Evolutionary conservation across 345 rosid species (phyloP).

Genomic region (Lumnitzera littorea): DNA sequence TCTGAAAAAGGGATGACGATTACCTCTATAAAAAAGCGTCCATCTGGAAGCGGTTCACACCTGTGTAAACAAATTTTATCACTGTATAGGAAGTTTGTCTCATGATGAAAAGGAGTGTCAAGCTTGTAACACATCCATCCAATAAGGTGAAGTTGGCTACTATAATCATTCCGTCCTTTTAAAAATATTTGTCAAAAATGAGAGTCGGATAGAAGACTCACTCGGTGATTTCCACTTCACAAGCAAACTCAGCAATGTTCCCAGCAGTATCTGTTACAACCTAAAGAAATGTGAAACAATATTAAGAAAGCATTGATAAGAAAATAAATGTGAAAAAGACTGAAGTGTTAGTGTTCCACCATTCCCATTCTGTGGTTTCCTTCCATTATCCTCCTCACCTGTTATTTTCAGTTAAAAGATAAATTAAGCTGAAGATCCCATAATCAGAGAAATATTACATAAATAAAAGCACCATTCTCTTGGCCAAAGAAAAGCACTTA

Average conservation of each 20-base stretch:
- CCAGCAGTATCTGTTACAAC: constrained; percentile 66
- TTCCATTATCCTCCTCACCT: constrained; percentile 97
- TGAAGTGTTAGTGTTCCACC: constrained; percentile 31
- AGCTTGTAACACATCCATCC: too few relatives aligned
- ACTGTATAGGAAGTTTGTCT: too few relatives aligned
- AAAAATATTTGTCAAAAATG: too few relatives aligned
- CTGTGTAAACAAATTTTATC: constrained; percentile 22
- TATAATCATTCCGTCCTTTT: neutral
- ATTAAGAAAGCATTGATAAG: neutral
- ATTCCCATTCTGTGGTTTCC: constrained; percentile 98
- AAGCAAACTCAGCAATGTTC: constrained; percentile 72
- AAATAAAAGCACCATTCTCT: too few relatives aligned
- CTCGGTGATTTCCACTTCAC: constrained; percentile 99
- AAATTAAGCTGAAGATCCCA: neutral
- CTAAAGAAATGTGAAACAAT: constrained; percentile 28
- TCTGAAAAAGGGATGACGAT: neutral
- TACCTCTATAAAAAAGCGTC: constrained; percentile 82
- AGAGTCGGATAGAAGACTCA: constrained; percentile 9
- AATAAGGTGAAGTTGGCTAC: too few relatives aligned
- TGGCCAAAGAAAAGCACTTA: too few relatives aligned
- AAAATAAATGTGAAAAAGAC: constrained; percentile 12
- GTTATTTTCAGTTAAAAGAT: constrained; percentile 7
- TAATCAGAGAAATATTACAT: too few relatives aligned
- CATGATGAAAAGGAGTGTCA: too few relatives aligned
- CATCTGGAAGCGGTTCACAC: constrained; percentile 95